Percentiles rank a stretch among this genome's conserved stretches.
Evolutionary conservation across 257 asterid species (phyloP).

Genomic region (Anisodus tanguticus): DNA sequence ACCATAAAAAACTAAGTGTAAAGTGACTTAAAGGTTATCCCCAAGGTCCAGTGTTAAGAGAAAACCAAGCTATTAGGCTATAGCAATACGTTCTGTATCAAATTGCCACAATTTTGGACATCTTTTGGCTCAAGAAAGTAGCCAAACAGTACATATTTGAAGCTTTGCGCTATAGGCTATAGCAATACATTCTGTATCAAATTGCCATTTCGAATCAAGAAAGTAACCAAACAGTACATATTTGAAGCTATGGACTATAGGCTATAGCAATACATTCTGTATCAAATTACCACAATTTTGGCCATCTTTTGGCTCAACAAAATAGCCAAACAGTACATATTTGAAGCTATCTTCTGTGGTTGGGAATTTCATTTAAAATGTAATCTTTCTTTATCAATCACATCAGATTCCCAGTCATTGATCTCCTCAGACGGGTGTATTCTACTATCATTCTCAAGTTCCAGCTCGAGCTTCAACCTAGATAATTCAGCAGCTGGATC

Average conservation of each 20-base stretch:
- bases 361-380: constrained; percentile 24
- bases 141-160: background rate
- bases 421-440: constrained; percentile 60
- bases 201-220: background rate
- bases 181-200: background rate
- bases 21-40: background rate
- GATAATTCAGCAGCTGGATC: constrained; percentile 66
- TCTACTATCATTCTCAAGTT: constrained; percentile 67
- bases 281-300: background rate
- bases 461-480: constrained; percentile 66
- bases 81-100: background rate
- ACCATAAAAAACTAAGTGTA: constrained; percentile 5
- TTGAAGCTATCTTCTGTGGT: background rate
- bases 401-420: constrained; percentile 83
- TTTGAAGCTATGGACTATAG: background rate
- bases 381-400: constrained; percentile 45
- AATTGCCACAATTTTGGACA: background rate
- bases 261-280: background rate
- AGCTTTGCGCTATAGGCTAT: background rate
- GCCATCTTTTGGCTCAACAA: background rate
- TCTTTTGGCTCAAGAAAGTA: background rate
- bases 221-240: background rate
- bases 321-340: background rate
- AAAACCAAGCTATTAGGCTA: background rate
- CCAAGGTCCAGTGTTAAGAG: background rate